A percentile compares a stretch with the other conserved stretches of the same genome.
Evolutionary conservation across 2,329 filamentous ascomycete species (phyloP).

Genomic region (Thielaviopsis punctulata): DNA sequence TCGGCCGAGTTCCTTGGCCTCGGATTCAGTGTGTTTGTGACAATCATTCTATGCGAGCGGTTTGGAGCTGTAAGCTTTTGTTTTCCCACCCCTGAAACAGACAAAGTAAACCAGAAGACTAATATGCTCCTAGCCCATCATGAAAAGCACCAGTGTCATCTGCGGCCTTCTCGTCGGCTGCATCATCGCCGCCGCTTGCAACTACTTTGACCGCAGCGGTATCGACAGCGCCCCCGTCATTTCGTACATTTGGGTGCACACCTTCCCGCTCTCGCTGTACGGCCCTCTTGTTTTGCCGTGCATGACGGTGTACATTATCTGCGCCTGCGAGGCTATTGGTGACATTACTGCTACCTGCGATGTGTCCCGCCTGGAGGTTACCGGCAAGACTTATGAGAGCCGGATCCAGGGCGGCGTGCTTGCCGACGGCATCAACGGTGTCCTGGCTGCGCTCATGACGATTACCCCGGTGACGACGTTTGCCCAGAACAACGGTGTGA

Average conservation of each 20-base stretch:
- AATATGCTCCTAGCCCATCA: constrained; percentile 38
- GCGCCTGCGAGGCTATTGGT: constrained; percentile 64
- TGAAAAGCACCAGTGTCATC: constrained; percentile 66
- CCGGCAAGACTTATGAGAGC: constrained; percentile 54
- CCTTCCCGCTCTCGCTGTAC: constrained; percentile 55
- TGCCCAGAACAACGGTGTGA: constrained; percentile 74
- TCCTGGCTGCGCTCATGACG: constrained; percentile 60
- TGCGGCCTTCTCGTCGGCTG: constrained; percentile 59
- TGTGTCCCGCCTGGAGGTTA: constrained; percentile 58
- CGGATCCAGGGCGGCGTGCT: constrained; percentile 65
- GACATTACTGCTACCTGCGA: constrained; percentile 71
- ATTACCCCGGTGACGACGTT: constrained; percentile 68
- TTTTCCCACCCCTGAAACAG: too few species aligned
- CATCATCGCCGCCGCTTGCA: constrained; percentile 59
- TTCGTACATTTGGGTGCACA: constrained; percentile 66
- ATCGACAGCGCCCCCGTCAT: constrained; percentile 55
- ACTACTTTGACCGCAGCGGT: constrained; percentile 58
- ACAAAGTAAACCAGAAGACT: too few species aligned
- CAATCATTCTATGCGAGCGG: constrained; percentile 64
- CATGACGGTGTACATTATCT: constrained; percentile 52
- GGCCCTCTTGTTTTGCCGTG: constrained; percentile 57
- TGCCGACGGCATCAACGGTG: constrained; percentile 59
- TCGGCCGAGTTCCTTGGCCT: constrained; percentile 61
- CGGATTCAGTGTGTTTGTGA: constrained; percentile 63
- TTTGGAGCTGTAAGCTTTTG: constrained; percentile 39